Evolutionary conservation across 169 alveolate species (phyloP).

Genomic region (Plasmodium blacklocki): DNA sequence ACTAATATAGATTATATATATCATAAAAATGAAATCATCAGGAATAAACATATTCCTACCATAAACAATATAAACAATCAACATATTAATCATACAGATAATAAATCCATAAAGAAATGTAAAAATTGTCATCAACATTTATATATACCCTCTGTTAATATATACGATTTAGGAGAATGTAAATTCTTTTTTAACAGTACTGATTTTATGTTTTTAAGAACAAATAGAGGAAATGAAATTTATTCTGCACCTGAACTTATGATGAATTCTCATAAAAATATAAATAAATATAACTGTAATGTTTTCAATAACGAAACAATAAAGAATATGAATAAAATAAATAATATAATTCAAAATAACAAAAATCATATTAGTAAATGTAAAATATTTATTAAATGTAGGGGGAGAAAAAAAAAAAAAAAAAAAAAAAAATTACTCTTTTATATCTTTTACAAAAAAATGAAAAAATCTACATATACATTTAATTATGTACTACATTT

Average conservation of each 20-base stretch:
- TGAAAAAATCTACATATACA: background rate
- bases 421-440: background rate
- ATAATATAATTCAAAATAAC: background rate
- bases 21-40: background rate
- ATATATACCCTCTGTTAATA: slow-evolving; percentile 30
- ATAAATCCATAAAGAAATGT: background rate
- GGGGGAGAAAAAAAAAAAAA: background rate
- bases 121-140: background rate
- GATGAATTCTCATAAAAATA: background rate
- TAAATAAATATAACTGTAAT: background rate
- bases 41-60: too few relatives aligned
- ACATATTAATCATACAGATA: too few relatives aligned
- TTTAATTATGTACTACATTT: slow-evolving; percentile 2
- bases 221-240: slow-evolving; percentile 62
- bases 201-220: slow-evolving; percentile 57
- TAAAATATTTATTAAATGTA: background rate
- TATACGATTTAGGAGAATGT: slow-evolving; percentile 71
- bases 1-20: background rate
- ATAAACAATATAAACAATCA: too few relatives aligned
- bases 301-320: background rate
- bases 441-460: background rate
- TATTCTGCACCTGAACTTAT: slow-evolving; percentile 53
- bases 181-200: slow-evolving; percentile 51
- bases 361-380: background rate
- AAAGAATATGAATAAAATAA: background rate